Percentiles rank a stretch among this genome's conserved stretches.
phyloP scores from a whole-genome alignment of 495 filamentous ascomycete genomes.

The Penicillium atrosanguineum region DNA sequence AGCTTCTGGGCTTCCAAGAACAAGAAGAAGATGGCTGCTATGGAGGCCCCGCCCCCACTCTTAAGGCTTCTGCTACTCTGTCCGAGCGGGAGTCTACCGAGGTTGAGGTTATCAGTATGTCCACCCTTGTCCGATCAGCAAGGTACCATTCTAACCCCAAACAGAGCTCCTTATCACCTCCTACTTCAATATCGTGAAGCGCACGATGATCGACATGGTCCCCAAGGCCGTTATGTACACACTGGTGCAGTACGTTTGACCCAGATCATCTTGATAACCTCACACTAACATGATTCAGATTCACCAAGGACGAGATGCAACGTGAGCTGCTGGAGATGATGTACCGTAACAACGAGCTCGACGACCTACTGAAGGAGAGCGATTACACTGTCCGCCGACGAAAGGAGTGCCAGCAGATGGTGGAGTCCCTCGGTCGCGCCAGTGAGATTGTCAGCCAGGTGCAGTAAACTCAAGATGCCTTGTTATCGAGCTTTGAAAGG shows the following conservation, averaged over 20 bases:
- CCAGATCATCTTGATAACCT: background rate
- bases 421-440: slow-evolving; percentile 82
- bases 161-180: slow-evolving; percentile 90
- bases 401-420: slow-evolving; percentile 99
- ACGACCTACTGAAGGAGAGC: slow-evolving; percentile 94
- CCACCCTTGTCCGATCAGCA: background rate
- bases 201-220: slow-evolving; percentile 99
- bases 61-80: slow-evolving; percentile 90
- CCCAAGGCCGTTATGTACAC: slow-evolving; percentile 99
- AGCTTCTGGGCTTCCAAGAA: slow-evolving; percentile 98
- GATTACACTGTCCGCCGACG: slow-evolving; percentile 93
- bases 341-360: slow-evolving; percentile 86
- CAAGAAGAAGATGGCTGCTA: slow-evolving; percentile 99
- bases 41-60: slow-evolving; percentile 92
- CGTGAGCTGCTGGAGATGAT: slow-evolving; percentile 96
- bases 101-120: slow-evolving; percentile 97
- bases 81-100: slow-evolving; percentile 91
- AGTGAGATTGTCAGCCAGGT: slow-evolving; percentile 97
- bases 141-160: slow-evolving; percentile 4
- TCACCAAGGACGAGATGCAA: slow-evolving; percentile 98
- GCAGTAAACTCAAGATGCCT: slow-evolving; percentile 54
- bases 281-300: slow-evolving; percentile 47
- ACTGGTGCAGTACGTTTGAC: slow-evolving; percentile 78
- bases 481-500: background rate
- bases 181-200: slow-evolving; percentile 96